Base-by-base conservation (phyloP, 1,284 basidiomycete genomes). In the Naganishia sp. region DNA sequence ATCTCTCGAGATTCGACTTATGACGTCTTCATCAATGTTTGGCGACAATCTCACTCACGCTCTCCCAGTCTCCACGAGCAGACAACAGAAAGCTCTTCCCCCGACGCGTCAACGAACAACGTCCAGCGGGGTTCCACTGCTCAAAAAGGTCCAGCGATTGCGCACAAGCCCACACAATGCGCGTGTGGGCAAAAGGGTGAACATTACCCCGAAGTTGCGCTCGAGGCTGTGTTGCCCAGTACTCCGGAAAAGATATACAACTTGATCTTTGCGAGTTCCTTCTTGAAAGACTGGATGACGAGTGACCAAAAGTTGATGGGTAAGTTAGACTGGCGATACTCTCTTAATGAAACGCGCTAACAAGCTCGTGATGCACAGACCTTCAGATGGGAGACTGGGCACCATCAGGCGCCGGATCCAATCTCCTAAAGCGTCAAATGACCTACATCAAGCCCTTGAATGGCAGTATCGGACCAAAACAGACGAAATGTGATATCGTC, bases 11-110 rank as follows among this genome's bases (percentile, higher is more conserved):
- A 99, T 78, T 93, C 92, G 42, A 94, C 94, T 0, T 95, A 88
- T 81, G 95, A 99, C 79, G 91, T 99, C 64, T 92, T 98, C 55
- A 87, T 87, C 77, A 97, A 96, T 78, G 94, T 99, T 69, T 99
- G 95, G 95, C 86, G 89, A 23, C 86, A 96, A 35, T 88, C 90
- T 2, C 87, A 91, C 62, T 94, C 94, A 0, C 87, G 88, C 51
- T 87, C 89, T 43, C 82, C 81, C 10, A 79, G 77, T 42, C 75
- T 55, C 9, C 55, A 55, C 21, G 65, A 60, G n/a, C 39, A 39
- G 15, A 47, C 46, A n/a, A 35, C 39, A 1, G 63, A 56, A n/a
- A 28, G 50, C 35, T 23, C 31, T 1, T 43, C 41, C 11, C 17
- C 15, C 2, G 61, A 54, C 13, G 15, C 41, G 13, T 21, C 10